Base-by-base conservation (phyloP, 306 rosid genomes). In the Mimosa pudica region DNA sequence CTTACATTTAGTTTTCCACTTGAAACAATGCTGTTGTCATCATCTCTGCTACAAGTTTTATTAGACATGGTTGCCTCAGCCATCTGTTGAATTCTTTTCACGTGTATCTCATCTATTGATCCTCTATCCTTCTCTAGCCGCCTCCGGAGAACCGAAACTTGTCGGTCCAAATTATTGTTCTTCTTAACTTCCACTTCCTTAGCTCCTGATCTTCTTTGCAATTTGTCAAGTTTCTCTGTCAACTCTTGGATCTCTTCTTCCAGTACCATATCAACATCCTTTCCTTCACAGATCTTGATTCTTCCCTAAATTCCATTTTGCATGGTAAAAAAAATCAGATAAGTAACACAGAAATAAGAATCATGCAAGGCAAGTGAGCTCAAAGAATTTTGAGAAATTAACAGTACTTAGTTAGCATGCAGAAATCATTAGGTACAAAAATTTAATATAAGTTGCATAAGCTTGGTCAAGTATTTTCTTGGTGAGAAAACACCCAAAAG, bases 1-100 rank as follows among this genome's bases (percentile, higher is more conserved):
- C 93, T 87, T 85, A 94, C 98, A 78, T 88, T 91, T 57, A 87
- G 72, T 63, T 87, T 86, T 32, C 90, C 90, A 85, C 89, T 84
- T 48, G 97, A 88, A 65, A 88, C 80, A 35, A 78, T 46, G 79
- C 71, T 46, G 77, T 68, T 76, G 36, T 87, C 94, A 63, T 76
- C 77, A 65, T 62, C 72, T 66, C 81, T 79, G 82, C 79, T 46
- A 46, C 83, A 78, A 51, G 52, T 81, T 82, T 76, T 83, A 63
- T 84, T 64, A 0, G 90, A 88, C 20, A 91, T 72, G 83, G 89
- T 87, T 70, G 89, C 82, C 70, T 88, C 93, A 30, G 86, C 88
- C 92, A 88, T 83, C 84, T 86, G 92, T 84, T 70, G 89, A 75
- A 90, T 91, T 89, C 84, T 86, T 71, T 84, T 85, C 76, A 85